Evolutionary conservation across 2,329 filamentous ascomycete genomes (phyloP), one percentile per base, ranked within the genome.

Genomic region (Trichoderma sp.): DNA sequence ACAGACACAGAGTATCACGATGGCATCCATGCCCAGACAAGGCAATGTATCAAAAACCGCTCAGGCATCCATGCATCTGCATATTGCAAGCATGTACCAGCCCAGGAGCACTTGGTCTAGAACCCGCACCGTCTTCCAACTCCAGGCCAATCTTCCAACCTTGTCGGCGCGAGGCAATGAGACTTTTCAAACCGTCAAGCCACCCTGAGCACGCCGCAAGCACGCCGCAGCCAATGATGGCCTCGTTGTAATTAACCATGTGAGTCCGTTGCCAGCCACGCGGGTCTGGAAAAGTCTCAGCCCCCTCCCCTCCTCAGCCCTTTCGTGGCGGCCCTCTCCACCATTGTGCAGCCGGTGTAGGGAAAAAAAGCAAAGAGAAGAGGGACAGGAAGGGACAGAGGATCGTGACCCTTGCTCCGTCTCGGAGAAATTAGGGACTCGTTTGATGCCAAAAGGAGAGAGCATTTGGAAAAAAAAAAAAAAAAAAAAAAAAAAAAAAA

Each of bases 241-340:
- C 26, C n/a, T 2, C 26, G 5, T 65, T 55, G 34, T 26, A 52
- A 56, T 65, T 49, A 46, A 46, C 55, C 61, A 65, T 65, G 51
- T 56, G 61, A 65, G 63, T 37, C 39, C 54, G 26, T 39, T 56
- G 63, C 54, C 54, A 66, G 63, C 63, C 63, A 59, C 54, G 54
- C 54, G 63, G 63, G 52, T 51, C 54, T 37, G 49, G 39, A 34
- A 34, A 66, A 66, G 63, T 66, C 63, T 66, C 63, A 66, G 63
- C 52, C 39, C 32, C 30, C 32, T 39, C 32, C 30, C 32, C 54
- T 39, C 34, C 21, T 39, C 30, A 55, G 32, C n/a, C 51, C 52
- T 21, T 21, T 28, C 52, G 46, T 65, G 61, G 61, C 51, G 52
- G 51, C 63, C 63, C 63, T 49, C 63, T 37, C 30, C 32, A 59